phyloP scores from a whole-genome alignment of 768 basidiomycete species.

The Pleurotus pulmonarius region DNA sequence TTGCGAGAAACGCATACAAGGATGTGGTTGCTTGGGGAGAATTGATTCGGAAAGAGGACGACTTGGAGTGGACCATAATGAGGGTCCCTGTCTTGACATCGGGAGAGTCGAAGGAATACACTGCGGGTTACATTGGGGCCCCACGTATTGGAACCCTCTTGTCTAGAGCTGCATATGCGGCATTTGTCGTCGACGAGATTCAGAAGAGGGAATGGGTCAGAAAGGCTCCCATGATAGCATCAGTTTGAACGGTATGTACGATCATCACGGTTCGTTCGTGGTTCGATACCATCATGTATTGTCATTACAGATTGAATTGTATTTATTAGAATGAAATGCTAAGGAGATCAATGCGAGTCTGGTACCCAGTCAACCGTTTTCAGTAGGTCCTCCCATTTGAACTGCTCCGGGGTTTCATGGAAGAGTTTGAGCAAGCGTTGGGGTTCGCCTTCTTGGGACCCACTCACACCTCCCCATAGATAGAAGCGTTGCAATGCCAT shows the following conservation, averaged over 20 bases:
- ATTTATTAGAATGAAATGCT: neutral
- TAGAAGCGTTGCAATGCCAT: conserved; percentile 87
- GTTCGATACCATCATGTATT: too few relatives aligned
- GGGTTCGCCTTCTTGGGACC: conserved; percentile 30
- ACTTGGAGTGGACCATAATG: conserved; percentile 66
- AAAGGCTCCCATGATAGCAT: conserved; percentile 41
- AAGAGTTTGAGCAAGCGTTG: conserved; percentile 61
- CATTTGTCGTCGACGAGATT: conserved; percentile 57
- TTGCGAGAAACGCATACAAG: conserved; percentile 57
- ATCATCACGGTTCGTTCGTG: neutral
- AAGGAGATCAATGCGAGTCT: neutral
- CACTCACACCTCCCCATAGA: conserved; percentile 45
- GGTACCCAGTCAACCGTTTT: conserved; percentile 35
- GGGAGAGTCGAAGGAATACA: conserved; percentile 36
- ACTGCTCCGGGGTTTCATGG: conserved; percentile 73
- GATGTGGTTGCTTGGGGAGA: conserved; percentile 67
- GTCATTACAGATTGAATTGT: neutral
- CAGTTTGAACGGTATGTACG: neutral
- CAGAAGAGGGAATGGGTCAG: conserved; percentile 56
- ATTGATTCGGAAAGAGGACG: conserved; percentile 43
- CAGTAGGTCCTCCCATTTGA: conserved; percentile 80
- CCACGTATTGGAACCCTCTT: conserved; percentile 46
- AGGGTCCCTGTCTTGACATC: conserved; percentile 64
- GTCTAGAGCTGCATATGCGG: conserved; percentile 55
- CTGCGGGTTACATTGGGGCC: conserved; percentile 70